Conservation (phyloP, 192 early-diverging fungal genomes). For the Entophlyctis helioformis region DNA sequence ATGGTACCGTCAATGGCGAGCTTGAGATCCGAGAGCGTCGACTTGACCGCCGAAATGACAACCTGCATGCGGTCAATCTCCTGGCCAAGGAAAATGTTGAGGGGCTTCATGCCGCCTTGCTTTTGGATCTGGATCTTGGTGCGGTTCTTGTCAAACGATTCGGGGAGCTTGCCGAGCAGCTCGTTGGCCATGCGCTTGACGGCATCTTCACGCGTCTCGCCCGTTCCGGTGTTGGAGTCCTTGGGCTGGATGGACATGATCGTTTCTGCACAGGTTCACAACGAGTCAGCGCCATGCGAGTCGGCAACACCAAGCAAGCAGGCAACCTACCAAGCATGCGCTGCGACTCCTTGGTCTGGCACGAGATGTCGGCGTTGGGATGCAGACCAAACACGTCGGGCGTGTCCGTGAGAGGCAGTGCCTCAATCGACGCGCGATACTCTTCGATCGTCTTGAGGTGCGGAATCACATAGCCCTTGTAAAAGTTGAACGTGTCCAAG, state of each 20-base stretch:
- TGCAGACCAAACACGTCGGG: slow-evolving; percentile 58
- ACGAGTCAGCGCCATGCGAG: not conserved
- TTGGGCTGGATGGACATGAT: slow-evolving; percentile 59
- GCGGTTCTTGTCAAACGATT: slow-evolving; percentile 48
- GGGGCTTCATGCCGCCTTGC: slow-evolving; percentile 42
- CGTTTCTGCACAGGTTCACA: slow-evolving; percentile 36
- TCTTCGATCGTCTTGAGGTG: slow-evolving; percentile 51
- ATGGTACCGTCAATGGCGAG: slow-evolving; percentile 57
- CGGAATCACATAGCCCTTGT: slow-evolving; percentile 55
- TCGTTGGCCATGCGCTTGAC: slow-evolving; percentile 51
- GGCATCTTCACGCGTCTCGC: slow-evolving; percentile 53
- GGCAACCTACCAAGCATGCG: slow-evolving; percentile 39
- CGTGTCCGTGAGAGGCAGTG: slow-evolving; percentile 43
- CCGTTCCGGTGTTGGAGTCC: slow-evolving; percentile 38
- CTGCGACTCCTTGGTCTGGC: slow-evolving; percentile 48
- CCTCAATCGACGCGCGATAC: slow-evolving; percentile 44
- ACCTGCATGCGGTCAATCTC: slow-evolving; percentile 55
- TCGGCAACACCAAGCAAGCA: not conserved
- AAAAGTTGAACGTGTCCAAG: slow-evolving; percentile 45
- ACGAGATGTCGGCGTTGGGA: slow-evolving; percentile 54
- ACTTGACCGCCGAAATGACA: slow-evolving; percentile 38
- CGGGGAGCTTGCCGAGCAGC: slow-evolving; percentile 42
- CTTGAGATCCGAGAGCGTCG: slow-evolving; percentile 44
- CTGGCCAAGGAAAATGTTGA: slow-evolving; percentile 53
- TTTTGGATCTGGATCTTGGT: slow-evolving; percentile 33